These are phyloP conservation scores for Xerocomus minutiporus DNA, from an alignment of 1,284 basidiomycete genomes.

Conservation along the genomic window DNA sequence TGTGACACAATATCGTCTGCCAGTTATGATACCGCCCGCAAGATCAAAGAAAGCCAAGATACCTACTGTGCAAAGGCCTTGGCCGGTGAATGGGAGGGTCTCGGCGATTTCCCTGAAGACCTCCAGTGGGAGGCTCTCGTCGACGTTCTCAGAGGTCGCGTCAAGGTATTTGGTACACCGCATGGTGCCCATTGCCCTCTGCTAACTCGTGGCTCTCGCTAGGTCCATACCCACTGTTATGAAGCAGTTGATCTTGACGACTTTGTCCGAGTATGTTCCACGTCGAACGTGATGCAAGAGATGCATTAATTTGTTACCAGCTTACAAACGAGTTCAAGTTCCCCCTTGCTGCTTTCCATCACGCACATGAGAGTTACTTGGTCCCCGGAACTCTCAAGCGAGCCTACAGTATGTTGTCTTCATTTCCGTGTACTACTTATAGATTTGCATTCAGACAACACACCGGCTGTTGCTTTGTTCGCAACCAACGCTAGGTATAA, in stretches of 20 bases:
- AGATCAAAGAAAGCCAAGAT: conserved; percentile 74
- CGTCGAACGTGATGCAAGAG: conserved; percentile 2
- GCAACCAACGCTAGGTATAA: conserved; percentile 71
- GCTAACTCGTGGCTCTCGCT: conserved; percentile 2
- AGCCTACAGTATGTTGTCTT: conserved; percentile 50
- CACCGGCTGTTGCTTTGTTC: conserved; percentile 74
- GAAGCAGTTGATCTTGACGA: conserved; percentile 76
- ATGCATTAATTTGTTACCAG: conserved; percentile 31
- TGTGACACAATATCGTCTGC: conserved; percentile 1
- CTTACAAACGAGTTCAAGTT: conserved; percentile 80
- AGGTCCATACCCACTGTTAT: conserved; percentile 80
- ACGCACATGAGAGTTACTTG: conserved; percentile 77
- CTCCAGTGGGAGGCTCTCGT: conserved; percentile 83
- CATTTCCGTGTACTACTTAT: not conserved
- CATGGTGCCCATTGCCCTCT: not conserved
- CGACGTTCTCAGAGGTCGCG: conserved; percentile 77
- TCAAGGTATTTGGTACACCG: conserved; percentile 46
- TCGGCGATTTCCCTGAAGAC: conserved; percentile 70
- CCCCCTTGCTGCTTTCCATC: conserved; percentile 72
- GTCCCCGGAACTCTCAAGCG: conserved; percentile 72
- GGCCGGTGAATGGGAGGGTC: conserved; percentile 54
- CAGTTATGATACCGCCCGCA: conserved; percentile 66
- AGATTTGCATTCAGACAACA: conserved; percentile 31
- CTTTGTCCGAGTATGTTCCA: conserved; percentile 58
- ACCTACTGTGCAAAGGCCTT: conserved; percentile 59